phyloP scores from a whole-genome alignment of 441 rosid species.

The Sinapis alba region DNA sequence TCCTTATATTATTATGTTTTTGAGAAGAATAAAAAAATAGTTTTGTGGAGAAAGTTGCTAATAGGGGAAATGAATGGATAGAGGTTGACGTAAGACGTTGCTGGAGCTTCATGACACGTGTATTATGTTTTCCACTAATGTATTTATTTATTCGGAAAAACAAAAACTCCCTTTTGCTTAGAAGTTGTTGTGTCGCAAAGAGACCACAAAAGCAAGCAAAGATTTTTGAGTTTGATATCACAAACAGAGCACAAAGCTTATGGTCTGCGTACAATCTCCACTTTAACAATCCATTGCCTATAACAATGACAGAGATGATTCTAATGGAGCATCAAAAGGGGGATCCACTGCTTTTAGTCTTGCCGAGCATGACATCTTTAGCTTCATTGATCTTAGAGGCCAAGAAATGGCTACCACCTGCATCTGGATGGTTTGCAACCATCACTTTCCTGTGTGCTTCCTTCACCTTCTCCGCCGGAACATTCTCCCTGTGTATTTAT shows the following conservation, averaged over 20 bases:
- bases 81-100: constrained; percentile 46
- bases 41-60: constrained; percentile 39
- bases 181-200: not conserved
- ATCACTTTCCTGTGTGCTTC: constrained; percentile 71
- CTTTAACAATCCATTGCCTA: constrained; percentile 5
- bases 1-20: not conserved
- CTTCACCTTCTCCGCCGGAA: constrained; percentile 53
- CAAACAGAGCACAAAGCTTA: constrained; percentile 20
- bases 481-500: constrained; percentile 56
- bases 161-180: not conserved
- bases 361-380: constrained; percentile 68
- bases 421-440: constrained; percentile 82
- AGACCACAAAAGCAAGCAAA: not conserved
- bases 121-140: not conserved
- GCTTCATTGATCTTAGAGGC: constrained; percentile 78
- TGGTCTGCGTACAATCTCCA: not conserved
- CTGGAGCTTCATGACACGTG: constrained; percentile 35
- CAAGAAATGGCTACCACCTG: constrained; percentile 76
- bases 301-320: constrained; percentile 1
- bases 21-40: not conserved
- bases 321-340: constrained; percentile 44
- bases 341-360: constrained; percentile 52
- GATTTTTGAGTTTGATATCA: not conserved
- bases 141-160: not conserved
- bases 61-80: constrained; percentile 42